Percentiles rank a stretch among this genome's conserved stretches.
Evolutionary conservation across 306 rosid genomes (phyloP).

Genomic region (Mucuna pruriens): DNA sequence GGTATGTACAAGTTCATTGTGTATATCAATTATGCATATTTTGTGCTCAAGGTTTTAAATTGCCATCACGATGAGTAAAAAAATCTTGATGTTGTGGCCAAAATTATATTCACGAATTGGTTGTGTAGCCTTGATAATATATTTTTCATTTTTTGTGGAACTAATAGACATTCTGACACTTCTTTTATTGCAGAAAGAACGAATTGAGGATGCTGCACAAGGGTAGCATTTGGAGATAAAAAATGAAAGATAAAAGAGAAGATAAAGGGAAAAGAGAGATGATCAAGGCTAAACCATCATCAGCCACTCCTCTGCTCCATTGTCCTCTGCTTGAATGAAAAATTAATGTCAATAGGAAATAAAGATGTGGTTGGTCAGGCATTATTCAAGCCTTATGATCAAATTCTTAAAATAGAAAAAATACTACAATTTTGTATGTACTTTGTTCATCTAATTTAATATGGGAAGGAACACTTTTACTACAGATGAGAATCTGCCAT

Average conservation of each 20-base stretch:
- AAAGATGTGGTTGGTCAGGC: conserved; percentile 9
- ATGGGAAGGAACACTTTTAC: conserved; percentile 35
- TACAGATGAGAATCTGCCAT: conserved; percentile 39
- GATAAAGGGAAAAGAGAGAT: conserved; percentile 3
- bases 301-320: conserved; percentile 52
- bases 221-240: conserved; percentile 12
- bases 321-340: conserved; percentile 46
- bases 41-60: neutral
- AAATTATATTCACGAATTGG: neutral
- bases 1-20: conserved; percentile 49
- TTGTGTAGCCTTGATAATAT: neutral
- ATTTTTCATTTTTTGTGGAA: neutral
- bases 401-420: conserved; percentile 6
- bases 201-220: conserved; percentile 39
- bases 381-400: conserved; percentile 35
- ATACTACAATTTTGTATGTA: conserved; percentile 47
- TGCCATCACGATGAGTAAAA: neutral
- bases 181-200: conserved; percentile 56
- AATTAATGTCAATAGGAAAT: conserved; percentile 30
- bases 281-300: conserved; percentile 46
- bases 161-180: conserved; percentile 22
- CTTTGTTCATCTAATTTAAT: conserved; percentile 43
- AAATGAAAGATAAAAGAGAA: conserved; percentile 31
- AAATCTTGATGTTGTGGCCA: neutral
- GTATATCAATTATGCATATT: neutral